Percentiles rank a stretch among this genome's conserved stretches.
These are phyloP conservation scores for Boletus coccyginus DNA, from an alignment of 768 basidiomycete genomes.

Conservation along the genomic window DNA sequence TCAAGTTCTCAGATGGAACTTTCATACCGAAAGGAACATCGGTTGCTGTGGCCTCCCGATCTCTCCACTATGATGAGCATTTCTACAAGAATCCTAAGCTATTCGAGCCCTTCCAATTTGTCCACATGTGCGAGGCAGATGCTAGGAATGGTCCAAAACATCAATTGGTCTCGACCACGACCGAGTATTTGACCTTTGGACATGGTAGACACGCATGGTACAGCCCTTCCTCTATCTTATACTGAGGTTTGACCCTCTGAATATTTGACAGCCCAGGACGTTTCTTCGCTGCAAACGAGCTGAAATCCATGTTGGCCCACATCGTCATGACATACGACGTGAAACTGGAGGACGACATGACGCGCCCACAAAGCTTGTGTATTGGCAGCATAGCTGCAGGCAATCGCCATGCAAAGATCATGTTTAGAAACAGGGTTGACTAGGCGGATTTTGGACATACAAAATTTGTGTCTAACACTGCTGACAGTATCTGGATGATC, in stretches of 20 bases:
- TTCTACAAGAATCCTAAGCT: neutral
- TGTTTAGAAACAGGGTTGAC: too few relatives aligned
- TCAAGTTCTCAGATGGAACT: conserved; percentile 38
- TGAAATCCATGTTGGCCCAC: too few relatives aligned
- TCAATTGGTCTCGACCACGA: neutral
- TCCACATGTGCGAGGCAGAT: neutral
- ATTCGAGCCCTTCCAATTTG: conserved; percentile 1
- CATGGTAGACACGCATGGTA: neutral
- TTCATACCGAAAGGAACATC: neutral
- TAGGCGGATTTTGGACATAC: too few relatives aligned
- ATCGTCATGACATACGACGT: neutral
- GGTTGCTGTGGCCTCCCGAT: neutral
- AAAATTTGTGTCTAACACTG: too few relatives aligned
- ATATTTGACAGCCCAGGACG: too few relatives aligned
- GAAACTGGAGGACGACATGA: neutral
- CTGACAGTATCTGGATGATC: too few relatives aligned
- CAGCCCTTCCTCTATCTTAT: too few relatives aligned
- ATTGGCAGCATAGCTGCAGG: too few relatives aligned
- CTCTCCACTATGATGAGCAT: neutral
- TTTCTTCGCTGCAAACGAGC: too few relatives aligned
- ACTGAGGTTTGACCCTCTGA: too few relatives aligned
- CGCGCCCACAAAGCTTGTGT: too few relatives aligned
- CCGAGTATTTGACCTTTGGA: neutral
- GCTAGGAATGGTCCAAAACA: neutral
- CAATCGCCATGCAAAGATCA: too few relatives aligned